Percentiles rank a stretch among this genome's conserved stretches.
phyloP scores from a whole-genome alignment of 2,329 filamentous ascomycete species.

The Helminthosporium solani region DNA sequence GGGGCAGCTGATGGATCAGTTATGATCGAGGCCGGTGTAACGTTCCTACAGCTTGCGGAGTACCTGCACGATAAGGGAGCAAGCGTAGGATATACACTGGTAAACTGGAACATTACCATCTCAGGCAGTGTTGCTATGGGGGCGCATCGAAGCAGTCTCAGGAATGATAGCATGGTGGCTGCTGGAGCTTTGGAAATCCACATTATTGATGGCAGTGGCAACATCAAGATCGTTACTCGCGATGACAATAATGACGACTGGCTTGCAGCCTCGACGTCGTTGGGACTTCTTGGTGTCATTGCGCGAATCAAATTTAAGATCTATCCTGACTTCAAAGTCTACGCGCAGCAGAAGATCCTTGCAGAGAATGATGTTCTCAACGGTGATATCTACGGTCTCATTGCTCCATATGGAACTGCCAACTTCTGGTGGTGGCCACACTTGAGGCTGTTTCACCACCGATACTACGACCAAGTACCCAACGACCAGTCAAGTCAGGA shows the following conservation, averaged over 20 bases:
- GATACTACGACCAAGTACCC: slow-evolving; percentile 54
- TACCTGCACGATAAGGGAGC: slow-evolving; percentile 51
- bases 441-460: slow-evolving; percentile 53
- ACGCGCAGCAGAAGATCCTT: slow-evolving; percentile 45
- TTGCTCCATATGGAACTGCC: slow-evolving; percentile 53
- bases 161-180: slow-evolving; percentile 54
- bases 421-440: slow-evolving; percentile 59
- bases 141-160: slow-evolving; percentile 51
- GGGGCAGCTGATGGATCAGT: slow-evolving; percentile 45
- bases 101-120: slow-evolving; percentile 58
- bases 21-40: slow-evolving; percentile 54
- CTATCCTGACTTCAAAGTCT: slow-evolving; percentile 55
- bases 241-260: slow-evolving; percentile 51
- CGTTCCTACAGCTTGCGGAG: slow-evolving; percentile 51
- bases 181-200: slow-evolving; percentile 52
- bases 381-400: slow-evolving; percentile 53
- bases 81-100: slow-evolving; percentile 53
- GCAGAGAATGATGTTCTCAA: slow-evolving; percentile 52
- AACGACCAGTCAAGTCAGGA: slow-evolving; percentile 46
- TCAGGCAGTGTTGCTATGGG: slow-evolving; percentile 56
- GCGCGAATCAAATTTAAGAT: slow-evolving; percentile 52
- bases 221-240: slow-evolving; percentile 46
- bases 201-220: slow-evolving; percentile 52
- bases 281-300: slow-evolving; percentile 53
- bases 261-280: slow-evolving; percentile 54